Percentiles rank a stretch among this genome's conserved stretches.
phyloP scores from a whole-genome alignment of 2,329 filamentous ascomycete species.

The Dactylellina parvicollis region DNA sequence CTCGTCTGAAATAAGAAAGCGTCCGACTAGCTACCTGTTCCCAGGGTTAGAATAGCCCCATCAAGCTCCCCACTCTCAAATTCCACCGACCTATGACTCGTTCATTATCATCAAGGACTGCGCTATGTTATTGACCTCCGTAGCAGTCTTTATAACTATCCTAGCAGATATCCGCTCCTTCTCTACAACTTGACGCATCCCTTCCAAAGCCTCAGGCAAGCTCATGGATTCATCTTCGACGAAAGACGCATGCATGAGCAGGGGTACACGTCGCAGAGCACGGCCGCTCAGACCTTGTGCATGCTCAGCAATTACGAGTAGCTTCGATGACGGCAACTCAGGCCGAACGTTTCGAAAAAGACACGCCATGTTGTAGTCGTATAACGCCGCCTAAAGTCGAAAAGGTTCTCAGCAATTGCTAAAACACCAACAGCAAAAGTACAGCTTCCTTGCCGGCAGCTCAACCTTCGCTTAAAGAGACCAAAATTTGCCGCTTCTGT shows the following conservation, averaged over 20 bases:
- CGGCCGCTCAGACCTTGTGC: conserved; percentile 56
- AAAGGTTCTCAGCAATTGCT: conserved; percentile 7
- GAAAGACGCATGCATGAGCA: conserved; percentile 57
- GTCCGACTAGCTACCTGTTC: conserved; percentile 5
- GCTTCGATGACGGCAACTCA: conserved; percentile 55
- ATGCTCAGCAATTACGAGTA: conserved; percentile 54
- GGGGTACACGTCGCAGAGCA: conserved; percentile 55
- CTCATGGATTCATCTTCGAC: conserved; percentile 33
- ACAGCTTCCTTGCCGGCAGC: conserved; percentile 52
- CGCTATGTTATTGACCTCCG: neutral
- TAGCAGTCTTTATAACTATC: conserved; percentile 10
- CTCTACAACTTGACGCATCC: conserved; percentile 38
- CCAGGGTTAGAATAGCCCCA: conserved; percentile 18
- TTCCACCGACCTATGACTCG: neutral
- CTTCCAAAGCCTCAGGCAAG: conserved; percentile 36
- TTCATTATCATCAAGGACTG: conserved; percentile 7
- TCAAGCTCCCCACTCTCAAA: neutral
- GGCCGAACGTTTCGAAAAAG: conserved; percentile 54
- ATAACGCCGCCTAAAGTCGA: conserved; percentile 20
- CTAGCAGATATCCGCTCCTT: conserved; percentile 20
- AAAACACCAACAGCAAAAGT: conserved; percentile 52
- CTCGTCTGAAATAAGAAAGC: neutral
- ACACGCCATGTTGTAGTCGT: conserved; percentile 46
- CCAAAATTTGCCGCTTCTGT: conserved; percentile 23
- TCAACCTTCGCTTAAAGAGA: conserved; percentile 50